Evolutionary conservation across 441 rosid species (phyloP).

Genomic region (Populus hybrid): DNA sequence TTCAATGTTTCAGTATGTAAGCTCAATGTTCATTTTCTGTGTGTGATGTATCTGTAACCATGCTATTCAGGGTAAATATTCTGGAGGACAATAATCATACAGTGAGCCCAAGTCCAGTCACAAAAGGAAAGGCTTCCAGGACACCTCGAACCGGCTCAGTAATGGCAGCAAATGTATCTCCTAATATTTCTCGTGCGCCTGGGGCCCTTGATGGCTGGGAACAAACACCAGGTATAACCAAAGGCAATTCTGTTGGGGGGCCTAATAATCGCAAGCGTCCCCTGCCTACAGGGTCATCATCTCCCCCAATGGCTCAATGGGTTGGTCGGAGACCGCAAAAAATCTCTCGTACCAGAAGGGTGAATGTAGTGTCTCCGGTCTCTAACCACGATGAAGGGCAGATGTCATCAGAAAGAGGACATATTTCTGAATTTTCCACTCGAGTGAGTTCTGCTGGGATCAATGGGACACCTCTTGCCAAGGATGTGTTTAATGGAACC

Average conservation of each 20-base stretch:
- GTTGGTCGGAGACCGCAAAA: slow-evolving; percentile 63
- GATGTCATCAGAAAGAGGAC: slow-evolving; percentile 39
- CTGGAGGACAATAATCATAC: slow-evolving; percentile 35
- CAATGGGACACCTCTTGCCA: slow-evolving; percentile 32
- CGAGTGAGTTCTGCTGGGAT: slow-evolving; percentile 38
- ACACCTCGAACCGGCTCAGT: slow-evolving; percentile 48
- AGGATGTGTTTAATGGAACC: slow-evolving; percentile 31
- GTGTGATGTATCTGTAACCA: slow-evolving; percentile 6
- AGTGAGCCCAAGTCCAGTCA: slow-evolving; percentile 31
- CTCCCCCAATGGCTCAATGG: slow-evolving; percentile 63
- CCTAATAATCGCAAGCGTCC: slow-evolving; percentile 47
- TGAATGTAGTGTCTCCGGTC: slow-evolving; percentile 57
- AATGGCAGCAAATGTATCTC: slow-evolving; percentile 36
- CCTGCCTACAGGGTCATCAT: slow-evolving; percentile 47
- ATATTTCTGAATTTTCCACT: slow-evolving; percentile 34
- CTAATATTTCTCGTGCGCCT: slow-evolving; percentile 36
- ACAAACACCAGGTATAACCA: slow-evolving; percentile 35
- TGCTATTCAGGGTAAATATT: slow-evolving; percentile 37
- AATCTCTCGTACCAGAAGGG: slow-evolving; percentile 56
- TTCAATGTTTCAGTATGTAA: background rate
- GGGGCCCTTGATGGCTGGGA: slow-evolving; percentile 45
- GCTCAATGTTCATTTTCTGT: slow-evolving; percentile 2
- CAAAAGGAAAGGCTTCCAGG: slow-evolving; percentile 55
- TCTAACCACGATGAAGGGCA: slow-evolving; percentile 50
- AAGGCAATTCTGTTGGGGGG: slow-evolving; percentile 35